Conservation (phyloP, 768 basidiomycete genomes). For the Tricholoma hemisulphureum region DNA sequence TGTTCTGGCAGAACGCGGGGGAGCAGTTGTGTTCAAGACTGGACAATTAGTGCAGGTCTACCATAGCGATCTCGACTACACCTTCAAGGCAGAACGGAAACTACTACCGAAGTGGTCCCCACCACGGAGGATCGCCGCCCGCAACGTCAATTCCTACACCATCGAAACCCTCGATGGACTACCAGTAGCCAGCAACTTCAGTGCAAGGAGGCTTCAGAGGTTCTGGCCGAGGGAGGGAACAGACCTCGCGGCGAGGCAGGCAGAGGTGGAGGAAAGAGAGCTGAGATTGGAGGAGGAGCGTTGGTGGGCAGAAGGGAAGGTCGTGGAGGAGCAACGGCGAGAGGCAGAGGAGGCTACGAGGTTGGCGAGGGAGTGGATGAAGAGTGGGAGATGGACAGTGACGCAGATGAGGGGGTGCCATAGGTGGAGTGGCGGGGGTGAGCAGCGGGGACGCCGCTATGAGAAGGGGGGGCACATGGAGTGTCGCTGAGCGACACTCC, state of each 20-base stretch:
- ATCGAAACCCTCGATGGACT: slow-evolving; percentile 15
- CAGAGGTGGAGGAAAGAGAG: not conserved
- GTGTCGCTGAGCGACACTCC: not conserved
- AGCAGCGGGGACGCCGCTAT: not conserved
- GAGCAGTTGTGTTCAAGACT: no score
- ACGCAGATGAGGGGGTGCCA: not conserved
- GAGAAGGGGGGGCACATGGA: not conserved
- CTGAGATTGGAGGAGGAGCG: not conserved
- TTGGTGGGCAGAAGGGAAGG: not conserved
- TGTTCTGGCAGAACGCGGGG: no score
- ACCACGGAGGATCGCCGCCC: slow-evolving; percentile 10
- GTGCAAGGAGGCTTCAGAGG: slow-evolving; percentile 11
- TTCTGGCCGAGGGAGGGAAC: slow-evolving; percentile 20
- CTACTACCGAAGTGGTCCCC: slow-evolving; percentile 28
- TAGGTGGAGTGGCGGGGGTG: not conserved
- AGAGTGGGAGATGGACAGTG: not conserved
- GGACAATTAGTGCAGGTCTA: no score
- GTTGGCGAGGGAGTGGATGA: not conserved
- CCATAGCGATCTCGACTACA: slow-evolving; percentile 8
- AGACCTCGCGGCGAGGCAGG: slow-evolving; percentile 14
- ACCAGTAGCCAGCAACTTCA: slow-evolving; percentile 12
- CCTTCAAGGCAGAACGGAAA: slow-evolving; percentile 17
- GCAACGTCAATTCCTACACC: slow-evolving; percentile 20
- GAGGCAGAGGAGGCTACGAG: not conserved
- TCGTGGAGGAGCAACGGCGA: not conserved